A percentile compares a stretch with the other conserved stretches of the same genome.
Conservation (phyloP, 1,284 basidiomycete genomes). For the Mycocalia duriaeana region DNA sequence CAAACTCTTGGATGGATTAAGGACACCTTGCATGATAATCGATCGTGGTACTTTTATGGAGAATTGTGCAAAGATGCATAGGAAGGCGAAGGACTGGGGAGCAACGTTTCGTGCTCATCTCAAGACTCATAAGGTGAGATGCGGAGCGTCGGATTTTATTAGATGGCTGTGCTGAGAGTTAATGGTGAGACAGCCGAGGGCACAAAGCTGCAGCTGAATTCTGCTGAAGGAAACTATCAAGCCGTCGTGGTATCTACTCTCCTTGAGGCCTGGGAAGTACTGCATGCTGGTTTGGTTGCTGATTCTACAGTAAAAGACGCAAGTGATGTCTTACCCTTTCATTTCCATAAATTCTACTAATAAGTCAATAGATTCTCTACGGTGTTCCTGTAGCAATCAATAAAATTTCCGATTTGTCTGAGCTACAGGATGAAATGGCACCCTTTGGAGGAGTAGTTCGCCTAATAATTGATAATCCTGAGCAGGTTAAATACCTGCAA, state of each 20-base stretch:
- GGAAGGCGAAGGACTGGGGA: conserved; percentile 57
- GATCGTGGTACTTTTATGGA: conserved; percentile 64
- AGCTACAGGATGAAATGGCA: conserved; percentile 52
- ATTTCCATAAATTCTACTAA: no score
- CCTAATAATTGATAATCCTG: conserved; percentile 72
- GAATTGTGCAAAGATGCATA: conserved; percentile 74
- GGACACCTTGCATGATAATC: conserved; percentile 77
- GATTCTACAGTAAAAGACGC: conserved; percentile 77
- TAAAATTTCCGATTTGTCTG: conserved; percentile 69
- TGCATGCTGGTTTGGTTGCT: conserved; percentile 64
- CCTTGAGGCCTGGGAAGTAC: conserved; percentile 73
- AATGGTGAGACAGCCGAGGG: conserved; percentile 66
- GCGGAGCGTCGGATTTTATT: no score
- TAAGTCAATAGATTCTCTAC: conserved; percentile 62
- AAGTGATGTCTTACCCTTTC: no score
- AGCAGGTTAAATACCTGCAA: conserved; percentile 65
- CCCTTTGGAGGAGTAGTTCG: conserved; percentile 53
- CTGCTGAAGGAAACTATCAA: conserved; percentile 45
- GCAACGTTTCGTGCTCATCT: conserved; percentile 77
- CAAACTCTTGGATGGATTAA: conserved; percentile 50
- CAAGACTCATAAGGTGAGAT: conserved; percentile 73
- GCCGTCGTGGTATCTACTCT: conserved; percentile 76
- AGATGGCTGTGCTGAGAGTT: neutral
- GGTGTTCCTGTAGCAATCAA: conserved; percentile 67
- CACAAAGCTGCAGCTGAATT: conserved; percentile 60